Conservation (phyloP, 2,329 filamentous ascomycete species). For the Venturia carpophila region DNA sequence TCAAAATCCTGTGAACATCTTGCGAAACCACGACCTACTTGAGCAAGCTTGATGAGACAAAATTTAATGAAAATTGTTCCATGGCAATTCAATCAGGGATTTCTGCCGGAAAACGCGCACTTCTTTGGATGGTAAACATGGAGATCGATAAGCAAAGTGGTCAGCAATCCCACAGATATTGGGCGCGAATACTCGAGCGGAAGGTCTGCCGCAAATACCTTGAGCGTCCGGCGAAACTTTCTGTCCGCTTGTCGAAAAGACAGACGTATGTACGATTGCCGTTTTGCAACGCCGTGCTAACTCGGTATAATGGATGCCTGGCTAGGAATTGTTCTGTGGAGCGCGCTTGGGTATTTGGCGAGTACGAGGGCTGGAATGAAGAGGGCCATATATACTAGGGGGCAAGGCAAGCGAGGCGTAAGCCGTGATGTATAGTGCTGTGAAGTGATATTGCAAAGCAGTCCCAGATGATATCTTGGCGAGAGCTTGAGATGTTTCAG, state of each 20-base stretch:
- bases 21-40: neutral
- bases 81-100: neutral
- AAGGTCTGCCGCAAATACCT: neutral
- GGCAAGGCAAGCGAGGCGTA: neutral
- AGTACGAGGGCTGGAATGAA: neutral
- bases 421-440: neutral
- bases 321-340: neutral
- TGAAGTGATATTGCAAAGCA: too few species aligned
- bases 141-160: neutral
- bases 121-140: neutral
- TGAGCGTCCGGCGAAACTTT: neutral
- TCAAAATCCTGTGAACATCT: neutral
- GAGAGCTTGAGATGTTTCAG: slow-evolving; percentile 20
- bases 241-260: neutral
- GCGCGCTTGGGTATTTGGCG: too few species aligned
- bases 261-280: neutral
- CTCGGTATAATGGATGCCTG: neutral
- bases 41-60: too few species aligned
- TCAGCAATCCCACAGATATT: neutral
- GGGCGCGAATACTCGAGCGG: neutral
- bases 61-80: neutral
- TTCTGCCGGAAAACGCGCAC: neutral
- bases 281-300: neutral
- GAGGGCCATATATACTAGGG: neutral
- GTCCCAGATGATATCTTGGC: neutral